phyloP scores from a whole-genome alignment of 805 yeast genomes.

The Yamadazyma sp. region DNA sequence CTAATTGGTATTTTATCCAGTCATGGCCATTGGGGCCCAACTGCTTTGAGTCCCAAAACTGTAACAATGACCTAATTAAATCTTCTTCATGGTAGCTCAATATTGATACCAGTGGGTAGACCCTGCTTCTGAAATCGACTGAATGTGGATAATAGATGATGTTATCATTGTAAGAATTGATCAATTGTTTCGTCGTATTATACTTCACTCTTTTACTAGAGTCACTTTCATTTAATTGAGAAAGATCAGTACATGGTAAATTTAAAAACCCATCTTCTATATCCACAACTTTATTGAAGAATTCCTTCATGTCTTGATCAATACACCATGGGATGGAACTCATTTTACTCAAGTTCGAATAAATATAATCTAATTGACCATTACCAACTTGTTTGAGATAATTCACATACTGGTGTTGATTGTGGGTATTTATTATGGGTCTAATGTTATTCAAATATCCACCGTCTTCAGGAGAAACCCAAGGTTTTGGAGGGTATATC shows the following conservation, averaged over 20 bases:
- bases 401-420: slow-evolving; percentile 13
- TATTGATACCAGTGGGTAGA: slow-evolving; percentile 36
- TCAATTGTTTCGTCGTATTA: slow-evolving; percentile 18
- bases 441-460: slow-evolving; percentile 29
- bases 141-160: slow-evolving; percentile 35
- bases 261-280: slow-evolving; percentile 19
- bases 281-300: slow-evolving; percentile 20
- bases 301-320: slow-evolving; percentile 22
- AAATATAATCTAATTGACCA: slow-evolving; percentile 32
- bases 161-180: slow-evolving; percentile 23
- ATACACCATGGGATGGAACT: slow-evolving; percentile 36
- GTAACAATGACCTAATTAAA: slow-evolving; percentile 27
- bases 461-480: slow-evolving; percentile 32
- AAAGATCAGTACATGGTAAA: slow-evolving; percentile 25
- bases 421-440: slow-evolving; percentile 21
- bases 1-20: slow-evolving; percentile 41
- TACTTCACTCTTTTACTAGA: no score
- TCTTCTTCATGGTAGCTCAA: slow-evolving; percentile 37
- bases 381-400: slow-evolving; percentile 26
- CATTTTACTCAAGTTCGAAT: slow-evolving; percentile 24
- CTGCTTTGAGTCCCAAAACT: slow-evolving; percentile 36
- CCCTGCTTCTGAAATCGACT: slow-evolving; percentile 40
- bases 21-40: slow-evolving; percentile 32
- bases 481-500: slow-evolving; percentile 35
- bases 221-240: no score